A percentile compares a stretch with the other conserved stretches of the same genome.
Conservation (phyloP, 1,139 yeast genomes). For the Arxiozyma slooffiae region DNA sequence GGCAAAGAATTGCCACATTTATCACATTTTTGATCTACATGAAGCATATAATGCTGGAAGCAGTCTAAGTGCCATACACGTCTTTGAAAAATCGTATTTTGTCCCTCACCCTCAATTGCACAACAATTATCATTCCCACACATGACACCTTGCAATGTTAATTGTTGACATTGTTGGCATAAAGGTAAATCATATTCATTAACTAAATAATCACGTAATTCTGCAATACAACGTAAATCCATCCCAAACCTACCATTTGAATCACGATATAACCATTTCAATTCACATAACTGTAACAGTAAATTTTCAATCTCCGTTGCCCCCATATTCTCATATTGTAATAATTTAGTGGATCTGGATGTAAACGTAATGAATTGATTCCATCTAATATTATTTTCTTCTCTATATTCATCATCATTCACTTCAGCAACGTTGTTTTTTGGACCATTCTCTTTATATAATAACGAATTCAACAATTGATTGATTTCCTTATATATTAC, state of each 20-base stretch:
- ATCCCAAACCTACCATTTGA: slow-evolving; percentile 20
- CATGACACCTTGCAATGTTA: slow-evolving; percentile 22
- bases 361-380: slow-evolving; percentile 12
- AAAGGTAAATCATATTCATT: slow-evolving; percentile 11
- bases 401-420: not conserved
- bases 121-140: slow-evolving; percentile 12
- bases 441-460: not conserved
- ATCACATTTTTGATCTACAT: slow-evolving; percentile 17
- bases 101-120: not conserved
- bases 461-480: not conserved
- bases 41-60: slow-evolving; percentile 24
- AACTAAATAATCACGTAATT: slow-evolving; percentile 21
- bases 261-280: slow-evolving; percentile 26
- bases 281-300: slow-evolving; percentile 16
- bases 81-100: not conserved
- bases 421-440: not conserved
- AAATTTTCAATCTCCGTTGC: slow-evolving; percentile 19
- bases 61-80: slow-evolving; percentile 27
- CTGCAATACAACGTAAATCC: slow-evolving; percentile 21
- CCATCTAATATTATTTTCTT: slow-evolving; percentile 7
- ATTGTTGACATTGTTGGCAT: slow-evolving; percentile 18
- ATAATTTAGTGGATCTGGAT: slow-evolving; percentile 17
- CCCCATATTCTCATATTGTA: slow-evolving; percentile 14
- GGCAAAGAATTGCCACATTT: slow-evolving; percentile 15
- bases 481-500: not conserved